These are phyloP conservation scores for Plantago major DNA, from an alignment of 257 asterid species.

Conservation along the genomic window DNA sequence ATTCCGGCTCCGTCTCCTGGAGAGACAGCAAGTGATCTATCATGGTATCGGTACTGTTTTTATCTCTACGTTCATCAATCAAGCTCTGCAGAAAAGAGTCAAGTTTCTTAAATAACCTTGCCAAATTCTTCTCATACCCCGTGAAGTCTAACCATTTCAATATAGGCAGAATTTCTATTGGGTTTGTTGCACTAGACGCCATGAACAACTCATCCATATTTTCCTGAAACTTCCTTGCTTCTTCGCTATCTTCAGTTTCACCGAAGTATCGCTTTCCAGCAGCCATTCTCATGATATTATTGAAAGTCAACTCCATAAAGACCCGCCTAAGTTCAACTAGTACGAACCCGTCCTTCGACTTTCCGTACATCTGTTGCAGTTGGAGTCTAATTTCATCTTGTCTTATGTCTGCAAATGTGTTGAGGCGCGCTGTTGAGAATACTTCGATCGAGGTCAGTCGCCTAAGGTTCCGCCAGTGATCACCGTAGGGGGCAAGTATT, in stretches of 20 bases:
- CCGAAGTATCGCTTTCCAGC: constrained; percentile 56
- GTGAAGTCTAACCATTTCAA: constrained; percentile 43
- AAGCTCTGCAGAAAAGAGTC: constrained; percentile 45
- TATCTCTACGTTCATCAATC: constrained; percentile 36
- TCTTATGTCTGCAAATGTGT: constrained; percentile 30
- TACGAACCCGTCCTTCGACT: constrained; percentile 12
- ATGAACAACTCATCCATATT: constrained; percentile 25
- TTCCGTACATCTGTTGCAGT: constrained; percentile 18
- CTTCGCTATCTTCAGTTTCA: constrained; percentile 29
- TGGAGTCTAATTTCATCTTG: constrained; percentile 31
- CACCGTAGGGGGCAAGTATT: constrained; percentile 39
- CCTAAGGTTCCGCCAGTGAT: constrained; percentile 58
- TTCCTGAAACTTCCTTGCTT: constrained; percentile 36
- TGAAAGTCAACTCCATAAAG: constrained; percentile 37
- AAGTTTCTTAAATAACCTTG: constrained; percentile 17
- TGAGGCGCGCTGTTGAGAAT: constrained; percentile 45
- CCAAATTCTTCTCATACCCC: constrained; percentile 35
- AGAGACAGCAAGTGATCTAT: constrained; percentile 52
- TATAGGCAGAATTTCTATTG: constrained; percentile 34
- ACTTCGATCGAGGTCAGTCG: constrained; percentile 39
- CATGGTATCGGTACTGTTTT: constrained; percentile 32
- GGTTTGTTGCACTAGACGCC: constrained; percentile 26
- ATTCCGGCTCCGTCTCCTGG: constrained; percentile 51
- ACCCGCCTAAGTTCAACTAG: constrained; percentile 28
- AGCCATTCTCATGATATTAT: constrained; percentile 58